Evolutionary conservation across 148 eudicot species (phyloP).

Genomic region (Vaccinium corymbosum): DNA sequence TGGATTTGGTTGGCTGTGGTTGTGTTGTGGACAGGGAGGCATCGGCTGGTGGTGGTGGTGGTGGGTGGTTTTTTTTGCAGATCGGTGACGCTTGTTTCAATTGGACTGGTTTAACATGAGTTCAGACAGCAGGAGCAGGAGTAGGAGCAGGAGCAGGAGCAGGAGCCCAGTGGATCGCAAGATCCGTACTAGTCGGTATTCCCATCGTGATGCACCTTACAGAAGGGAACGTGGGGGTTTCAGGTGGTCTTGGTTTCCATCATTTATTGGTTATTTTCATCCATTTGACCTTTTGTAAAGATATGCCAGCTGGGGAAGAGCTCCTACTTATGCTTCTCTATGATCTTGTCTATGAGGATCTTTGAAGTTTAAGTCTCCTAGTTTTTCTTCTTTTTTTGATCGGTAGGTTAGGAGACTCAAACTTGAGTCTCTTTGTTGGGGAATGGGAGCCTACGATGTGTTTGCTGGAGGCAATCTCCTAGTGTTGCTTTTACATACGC

Average conservation of each 20-base stretch:
- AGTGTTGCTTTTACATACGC: neutral
- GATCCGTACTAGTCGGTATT: conserved; percentile 69
- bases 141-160: conserved; percentile 84
- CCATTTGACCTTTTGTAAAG: conserved; percentile 16
- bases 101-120: conserved; percentile 57
- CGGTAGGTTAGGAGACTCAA: neutral
- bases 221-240: conserved; percentile 90
- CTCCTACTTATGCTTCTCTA: neutral
- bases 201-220: conserved; percentile 92
- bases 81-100: conserved; percentile 38
- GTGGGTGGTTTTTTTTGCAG: conserved; percentile 39
- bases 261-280: conserved; percentile 21
- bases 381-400: neutral
- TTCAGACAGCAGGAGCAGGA: conserved; percentile 67
- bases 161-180: conserved; percentile 81
- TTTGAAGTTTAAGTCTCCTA: conserved; percentile 7
- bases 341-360: neutral
- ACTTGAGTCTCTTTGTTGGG: neutral
- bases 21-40: conserved; percentile 65
- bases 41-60: conserved; percentile 59
- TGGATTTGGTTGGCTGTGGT: conserved; percentile 67
- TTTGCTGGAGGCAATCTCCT: neutral
- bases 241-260: conserved; percentile 71
- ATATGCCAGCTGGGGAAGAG: conserved; percentile 7
- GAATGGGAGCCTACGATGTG: neutral